Conservation (phyloP, 2,329 filamentous ascomycete genomes). For the Sclerotinia borealis region DNA sequence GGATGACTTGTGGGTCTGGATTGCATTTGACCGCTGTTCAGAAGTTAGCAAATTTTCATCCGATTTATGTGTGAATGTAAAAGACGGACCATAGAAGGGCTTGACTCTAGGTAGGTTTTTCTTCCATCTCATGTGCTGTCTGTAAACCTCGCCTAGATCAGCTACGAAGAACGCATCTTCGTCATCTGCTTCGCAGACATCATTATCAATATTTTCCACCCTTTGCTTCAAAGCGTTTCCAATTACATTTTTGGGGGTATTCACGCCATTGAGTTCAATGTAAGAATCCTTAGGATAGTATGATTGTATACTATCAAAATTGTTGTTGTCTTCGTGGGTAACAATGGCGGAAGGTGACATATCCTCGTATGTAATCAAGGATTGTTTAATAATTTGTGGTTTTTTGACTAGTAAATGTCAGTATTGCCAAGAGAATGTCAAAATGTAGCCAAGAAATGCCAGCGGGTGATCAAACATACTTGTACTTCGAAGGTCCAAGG, state of each 20-base stretch:
- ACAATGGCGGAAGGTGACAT: constrained; percentile 67
- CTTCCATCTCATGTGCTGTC: constrained; percentile 98
- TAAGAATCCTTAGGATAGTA: constrained; percentile 28
- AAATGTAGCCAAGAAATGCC: background rate
- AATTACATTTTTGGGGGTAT: constrained; percentile 69
- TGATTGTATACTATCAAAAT: constrained; percentile 27
- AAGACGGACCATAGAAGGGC: constrained; percentile 79
- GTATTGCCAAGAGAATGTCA: background rate
- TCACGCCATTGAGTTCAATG: constrained; percentile 28
- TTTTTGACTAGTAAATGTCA: constrained; percentile 9
- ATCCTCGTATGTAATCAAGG: constrained; percentile 30
- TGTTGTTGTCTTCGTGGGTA: constrained; percentile 39
- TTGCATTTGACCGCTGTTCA: constrained; percentile 91
- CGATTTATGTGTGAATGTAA: constrained; percentile 9
- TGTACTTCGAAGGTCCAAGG: constrained; percentile 31
- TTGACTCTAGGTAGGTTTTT: constrained; percentile 85
- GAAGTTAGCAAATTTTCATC: constrained; percentile 15
- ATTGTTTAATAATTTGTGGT: constrained; percentile 14
- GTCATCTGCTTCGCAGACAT: constrained; percentile 83
- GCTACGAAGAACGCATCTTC: constrained; percentile 98
- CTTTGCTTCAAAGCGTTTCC: constrained; percentile 80
- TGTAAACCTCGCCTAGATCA: constrained; percentile 96
- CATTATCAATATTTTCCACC: constrained; percentile 76
- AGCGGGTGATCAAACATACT: constrained; percentile 16
- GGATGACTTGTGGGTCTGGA: constrained; percentile 82